Evolutionary conservation across 2,329 filamentous ascomycete species (phyloP), one percentile per base, ranked within the genome.

Genomic region (Ascochyta fabae): DNA sequence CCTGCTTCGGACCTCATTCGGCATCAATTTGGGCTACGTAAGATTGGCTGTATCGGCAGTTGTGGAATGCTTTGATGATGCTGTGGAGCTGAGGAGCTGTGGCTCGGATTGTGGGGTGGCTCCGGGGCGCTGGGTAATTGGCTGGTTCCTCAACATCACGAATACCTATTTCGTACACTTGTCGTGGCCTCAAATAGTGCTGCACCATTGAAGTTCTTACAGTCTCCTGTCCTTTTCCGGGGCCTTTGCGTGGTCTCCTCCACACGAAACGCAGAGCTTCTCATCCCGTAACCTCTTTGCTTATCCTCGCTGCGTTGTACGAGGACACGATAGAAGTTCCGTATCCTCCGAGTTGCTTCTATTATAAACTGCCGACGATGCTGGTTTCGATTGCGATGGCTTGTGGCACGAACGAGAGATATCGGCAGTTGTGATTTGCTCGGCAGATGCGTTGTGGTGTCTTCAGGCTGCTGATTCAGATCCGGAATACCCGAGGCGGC

Each of bases 381-480:
- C 43, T 43, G 15, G 26, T 47, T 23, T 43, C 24, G 42, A 47
- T 42, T 42, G 24, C 8, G 8, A 46, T 12, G 36, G 43, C 42
- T 48, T 31, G 42, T 56, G 53, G 15, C 3, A 19, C 12, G 42
- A 43, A 33, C 13, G 19, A 16, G 42, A 35, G 31, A 51, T 24
- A 51, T 56, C 53, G 53, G 53, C 53, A 56, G 53, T 56, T 56
- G 47, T 43, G 9, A 36, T 15, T 26, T 43, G 53, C 46, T 50
- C 53, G 53, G 53, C 53, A 56, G 53, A 56, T 56, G 53, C 42
- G 38, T 50, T 39, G 26, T 33, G 36, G 16, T 38, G 41, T 38
- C 15, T 36, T 22, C 4, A 23, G 24, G 16, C n/a, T 40, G 51
- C 35, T 44, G 40, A 45, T n/a, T 44, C 26, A 26, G 48, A 40